Percentiles rank a stretch among this genome's conserved stretches.
These are phyloP conservation scores for Camellia oleifera DNA, from an alignment of 179 eudicot genomes.

Conservation along the genomic window DNA sequence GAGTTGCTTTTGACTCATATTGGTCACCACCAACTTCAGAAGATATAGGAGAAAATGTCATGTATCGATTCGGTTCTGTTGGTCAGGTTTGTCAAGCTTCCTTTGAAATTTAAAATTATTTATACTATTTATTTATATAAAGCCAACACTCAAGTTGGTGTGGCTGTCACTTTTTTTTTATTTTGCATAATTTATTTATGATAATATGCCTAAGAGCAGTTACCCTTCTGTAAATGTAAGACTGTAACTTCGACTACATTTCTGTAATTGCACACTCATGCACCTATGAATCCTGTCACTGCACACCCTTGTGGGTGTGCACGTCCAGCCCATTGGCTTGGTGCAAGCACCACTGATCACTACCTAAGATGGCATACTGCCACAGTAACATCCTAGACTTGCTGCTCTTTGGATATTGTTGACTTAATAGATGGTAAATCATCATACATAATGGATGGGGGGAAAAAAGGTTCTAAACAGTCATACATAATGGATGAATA, in stretches of 20 bases:
- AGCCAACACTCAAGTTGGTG: too few species aligned
- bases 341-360: not conserved
- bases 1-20: constrained; percentile 79
- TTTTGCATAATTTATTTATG: too few species aligned
- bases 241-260: too few species aligned
- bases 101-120: not conserved
- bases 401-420: not conserved
- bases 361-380: not conserved
- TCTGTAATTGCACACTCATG: too few species aligned
- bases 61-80: constrained; percentile 88
- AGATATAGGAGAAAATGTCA: constrained; percentile 58
- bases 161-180: too few species aligned
- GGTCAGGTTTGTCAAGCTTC: constrained; percentile 53
- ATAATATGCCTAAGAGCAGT: too few species aligned
- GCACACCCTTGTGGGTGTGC: too few species aligned
- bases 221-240: too few species aligned
- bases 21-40: constrained; percentile 77
- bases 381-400: not conserved
- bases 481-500: not conserved
- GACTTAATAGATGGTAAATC: not conserved
- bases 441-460: not conserved
- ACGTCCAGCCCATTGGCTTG: not conserved
- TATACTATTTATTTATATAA: not conserved
- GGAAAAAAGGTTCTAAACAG: not conserved
- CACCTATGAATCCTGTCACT: too few species aligned